Conservation (phyloP, 139 green algal species). For the Tetraselmis chui region DNA sequence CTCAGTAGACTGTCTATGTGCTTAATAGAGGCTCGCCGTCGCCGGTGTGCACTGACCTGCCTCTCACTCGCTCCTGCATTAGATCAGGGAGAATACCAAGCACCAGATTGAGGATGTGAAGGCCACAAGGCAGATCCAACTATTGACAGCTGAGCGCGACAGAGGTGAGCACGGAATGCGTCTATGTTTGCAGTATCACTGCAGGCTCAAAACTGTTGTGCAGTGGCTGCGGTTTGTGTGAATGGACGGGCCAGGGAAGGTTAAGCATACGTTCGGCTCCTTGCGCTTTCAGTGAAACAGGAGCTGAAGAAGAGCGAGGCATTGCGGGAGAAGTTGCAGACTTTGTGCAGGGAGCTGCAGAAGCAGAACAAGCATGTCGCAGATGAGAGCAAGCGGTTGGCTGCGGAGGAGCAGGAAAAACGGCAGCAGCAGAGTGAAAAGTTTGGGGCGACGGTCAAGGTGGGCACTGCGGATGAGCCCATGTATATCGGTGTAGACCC, state of each 20-base stretch:
- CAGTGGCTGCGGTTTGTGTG: neutral
- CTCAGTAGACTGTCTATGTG: too few relatives aligned
- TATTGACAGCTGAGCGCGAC: neutral
- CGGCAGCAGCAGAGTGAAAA: neutral
- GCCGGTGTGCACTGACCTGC: neutral
- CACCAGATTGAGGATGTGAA: neutral
- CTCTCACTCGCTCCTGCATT: neutral
- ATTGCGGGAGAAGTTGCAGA: neutral
- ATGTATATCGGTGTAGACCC: neutral
- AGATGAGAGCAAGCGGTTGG: neutral
- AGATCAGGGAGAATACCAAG: neutral
- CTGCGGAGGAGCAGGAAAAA: neutral
- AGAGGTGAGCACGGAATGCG: neutral
- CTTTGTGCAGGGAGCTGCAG: neutral
- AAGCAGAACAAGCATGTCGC: neutral
- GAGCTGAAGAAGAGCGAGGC: neutral
- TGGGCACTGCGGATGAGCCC: neutral
- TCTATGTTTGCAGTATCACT: neutral
- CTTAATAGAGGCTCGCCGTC: too few relatives aligned
- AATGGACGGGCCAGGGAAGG: neutral
- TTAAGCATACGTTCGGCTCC: neutral
- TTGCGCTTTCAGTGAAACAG: neutral
- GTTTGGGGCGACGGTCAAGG: neutral
- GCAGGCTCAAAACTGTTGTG: neutral
- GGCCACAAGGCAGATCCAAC: neutral